Percentiles rank a stretch among this genome's conserved stretches.
These are phyloP conservation scores for Neurospora sp. DNA, from an alignment of 495 filamentous ascomycete species.

Conservation along the genomic window DNA sequence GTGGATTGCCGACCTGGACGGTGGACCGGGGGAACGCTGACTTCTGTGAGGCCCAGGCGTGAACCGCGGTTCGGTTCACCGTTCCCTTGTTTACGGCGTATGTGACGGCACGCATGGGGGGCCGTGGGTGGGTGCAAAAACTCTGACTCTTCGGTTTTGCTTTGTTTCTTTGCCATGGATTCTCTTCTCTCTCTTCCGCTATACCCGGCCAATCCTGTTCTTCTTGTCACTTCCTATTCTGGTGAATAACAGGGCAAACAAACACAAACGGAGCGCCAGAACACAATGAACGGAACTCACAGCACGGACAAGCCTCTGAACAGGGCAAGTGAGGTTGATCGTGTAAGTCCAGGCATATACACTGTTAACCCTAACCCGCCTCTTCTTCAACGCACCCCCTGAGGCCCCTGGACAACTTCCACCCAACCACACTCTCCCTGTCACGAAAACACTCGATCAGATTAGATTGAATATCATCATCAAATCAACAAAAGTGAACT, in stretches of 20 bases:
- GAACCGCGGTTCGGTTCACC: background rate
- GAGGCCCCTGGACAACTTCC: background rate
- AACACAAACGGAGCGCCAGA: background rate
- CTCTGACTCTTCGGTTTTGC: background rate
- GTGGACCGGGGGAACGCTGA: background rate
- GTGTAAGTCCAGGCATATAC: conserved; percentile 32
- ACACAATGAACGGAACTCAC: conserved; percentile 16
- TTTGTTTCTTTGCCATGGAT: background rate
- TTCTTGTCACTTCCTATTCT: background rate
- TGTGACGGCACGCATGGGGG: background rate
- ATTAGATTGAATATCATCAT: background rate
- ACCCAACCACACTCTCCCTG: background rate
- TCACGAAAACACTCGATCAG: background rate
- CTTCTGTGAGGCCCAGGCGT: background rate
- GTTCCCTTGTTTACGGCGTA: background rate
- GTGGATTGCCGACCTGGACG: background rate
- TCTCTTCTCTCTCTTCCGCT: background rate
- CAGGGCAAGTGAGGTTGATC: conserved; percentile 24
- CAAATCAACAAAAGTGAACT: background rate
- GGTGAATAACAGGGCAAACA: background rate
- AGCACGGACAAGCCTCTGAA: conserved; percentile 10
- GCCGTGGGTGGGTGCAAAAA: background rate
- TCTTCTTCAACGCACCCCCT: background rate
- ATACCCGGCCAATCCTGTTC: background rate
- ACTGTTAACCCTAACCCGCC: background rate